Evolutionary conservation across 208 protist genomes (phyloP).

Genomic region (Wallacemonas sp.): DNA sequence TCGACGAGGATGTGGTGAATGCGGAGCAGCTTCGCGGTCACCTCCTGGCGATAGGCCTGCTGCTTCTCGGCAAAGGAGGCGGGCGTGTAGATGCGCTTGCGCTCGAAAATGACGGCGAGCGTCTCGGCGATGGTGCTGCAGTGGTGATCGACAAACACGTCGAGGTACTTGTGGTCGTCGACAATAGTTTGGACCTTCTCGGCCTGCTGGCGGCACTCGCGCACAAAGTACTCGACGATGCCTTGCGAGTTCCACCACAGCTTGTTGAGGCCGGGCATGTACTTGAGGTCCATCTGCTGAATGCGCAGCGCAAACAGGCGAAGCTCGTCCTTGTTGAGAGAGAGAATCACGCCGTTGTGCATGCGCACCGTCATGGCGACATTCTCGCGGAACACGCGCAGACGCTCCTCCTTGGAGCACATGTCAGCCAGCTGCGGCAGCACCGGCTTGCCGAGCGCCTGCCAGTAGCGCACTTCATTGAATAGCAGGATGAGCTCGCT

Average conservation of each 20-base stretch:
- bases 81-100: slow-evolving; percentile 93
- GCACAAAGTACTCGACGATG: slow-evolving; percentile 96
- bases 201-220: slow-evolving; percentile 89
- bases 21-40: slow-evolving; percentile 73
- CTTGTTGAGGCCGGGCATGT: slow-evolving; percentile 92
- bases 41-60: slow-evolving; percentile 66
- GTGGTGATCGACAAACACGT: slow-evolving; percentile 83
- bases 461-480: slow-evolving; percentile 95
- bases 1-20: slow-evolving; percentile 87
- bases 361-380: slow-evolving; percentile 94
- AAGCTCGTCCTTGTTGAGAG: slow-evolving; percentile 87
- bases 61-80: slow-evolving; percentile 91
- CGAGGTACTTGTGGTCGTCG: slow-evolving; percentile 93
- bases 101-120: slow-evolving; percentile 94
- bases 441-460: slow-evolving; percentile 87
- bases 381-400: slow-evolving; percentile 96
- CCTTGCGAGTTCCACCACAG: slow-evolving; percentile 95
- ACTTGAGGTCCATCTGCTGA: slow-evolving; percentile 91
- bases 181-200: slow-evolving; percentile 90
- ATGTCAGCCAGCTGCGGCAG: slow-evolving; percentile 89
- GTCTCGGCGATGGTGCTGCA: slow-evolving; percentile 93
- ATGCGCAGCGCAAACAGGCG: slow-evolving; percentile 95
- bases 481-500: slow-evolving; percentile 93
- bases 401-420: slow-evolving; percentile 85
- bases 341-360: slow-evolving; percentile 95